These are phyloP conservation scores for Mortierella sp. DNA, from an alignment of 371 early-diverging fungal species.

Conservation along the genomic window DNA sequence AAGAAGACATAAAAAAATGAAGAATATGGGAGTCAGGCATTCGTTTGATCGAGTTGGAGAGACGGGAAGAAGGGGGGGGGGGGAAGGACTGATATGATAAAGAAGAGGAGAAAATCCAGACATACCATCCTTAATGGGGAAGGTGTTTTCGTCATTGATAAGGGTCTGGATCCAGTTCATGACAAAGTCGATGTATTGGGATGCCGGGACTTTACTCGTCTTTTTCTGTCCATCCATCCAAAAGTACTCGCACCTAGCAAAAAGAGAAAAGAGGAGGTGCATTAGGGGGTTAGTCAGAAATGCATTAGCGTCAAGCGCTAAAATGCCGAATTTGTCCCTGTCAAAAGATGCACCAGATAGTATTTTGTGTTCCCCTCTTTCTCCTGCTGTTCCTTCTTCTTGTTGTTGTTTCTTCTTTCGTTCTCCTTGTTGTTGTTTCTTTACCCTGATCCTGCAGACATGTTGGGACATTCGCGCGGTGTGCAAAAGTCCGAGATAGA, in stretches of 20 bases:
- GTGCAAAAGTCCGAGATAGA: conserved; percentile 94
- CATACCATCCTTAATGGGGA: conserved; percentile 55
- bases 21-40: too few relatives aligned
- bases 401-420: background rate
- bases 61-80: background rate
- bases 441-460: conserved; percentile 90
- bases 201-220: conserved; percentile 87
- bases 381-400: too few relatives aligned
- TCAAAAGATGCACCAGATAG: too few relatives aligned
- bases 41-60: too few relatives aligned
- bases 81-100: background rate
- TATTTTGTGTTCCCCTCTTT: background rate
- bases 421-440: background rate
- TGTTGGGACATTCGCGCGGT: conserved; percentile 80
- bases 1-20: background rate
- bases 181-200: conserved; percentile 93
- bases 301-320: conserved; percentile 2
- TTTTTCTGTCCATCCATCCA: conserved; percentile 93
- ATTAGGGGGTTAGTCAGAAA: background rate
- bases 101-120: too few relatives aligned
- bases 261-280: background rate
- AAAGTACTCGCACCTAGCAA: conserved; percentile 80
- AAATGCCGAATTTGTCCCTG: too few relatives aligned
- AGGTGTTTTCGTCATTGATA: conserved; percentile 84
- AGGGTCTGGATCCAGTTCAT: conserved; percentile 90